A percentile compares a stretch with the other conserved stretches of the same genome.
Conservation (phyloP, 148 eudicot species). For the Chenopodium album region DNA sequence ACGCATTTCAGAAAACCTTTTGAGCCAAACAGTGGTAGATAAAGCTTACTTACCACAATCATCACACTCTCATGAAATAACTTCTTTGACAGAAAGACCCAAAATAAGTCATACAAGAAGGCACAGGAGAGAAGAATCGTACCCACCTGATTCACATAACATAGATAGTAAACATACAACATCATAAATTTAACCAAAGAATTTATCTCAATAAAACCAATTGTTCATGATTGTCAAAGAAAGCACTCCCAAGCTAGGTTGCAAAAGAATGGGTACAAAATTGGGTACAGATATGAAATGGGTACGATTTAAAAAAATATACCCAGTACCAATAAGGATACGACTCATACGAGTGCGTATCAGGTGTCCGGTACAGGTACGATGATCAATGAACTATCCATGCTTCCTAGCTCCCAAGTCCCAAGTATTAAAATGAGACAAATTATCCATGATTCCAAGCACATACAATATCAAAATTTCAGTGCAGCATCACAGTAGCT, state of each 20-base stretch:
- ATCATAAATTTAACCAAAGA: neutral
- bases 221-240: neutral
- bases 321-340: too few species aligned
- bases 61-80: slow-evolving; percentile 85
- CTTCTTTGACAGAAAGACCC: slow-evolving; percentile 74
- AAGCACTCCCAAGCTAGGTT: neutral
- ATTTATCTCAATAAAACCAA: neutral
- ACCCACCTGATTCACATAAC: slow-evolving; percentile 58
- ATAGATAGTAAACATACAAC: neutral
- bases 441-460: neutral
- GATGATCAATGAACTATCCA: too few species aligned
- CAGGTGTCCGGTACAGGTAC: too few species aligned
- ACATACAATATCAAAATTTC: neutral
- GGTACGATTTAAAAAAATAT: too few species aligned
- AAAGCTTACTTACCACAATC: slow-evolving; percentile 70
- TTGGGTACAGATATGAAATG: too few species aligned
- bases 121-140: slow-evolving; percentile 73
- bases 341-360: too few species aligned
- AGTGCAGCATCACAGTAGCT: neutral
- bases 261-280: too few species aligned
- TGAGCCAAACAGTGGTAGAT: neutral
- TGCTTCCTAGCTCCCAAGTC: too few species aligned
- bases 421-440: neutral
- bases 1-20: neutral
- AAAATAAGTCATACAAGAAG: slow-evolving; percentile 81